These are phyloP conservation scores for Oleoguttula mirabilis DNA, from an alignment of 495 filamentous ascomycete genomes.

Conservation along the genomic window DNA sequence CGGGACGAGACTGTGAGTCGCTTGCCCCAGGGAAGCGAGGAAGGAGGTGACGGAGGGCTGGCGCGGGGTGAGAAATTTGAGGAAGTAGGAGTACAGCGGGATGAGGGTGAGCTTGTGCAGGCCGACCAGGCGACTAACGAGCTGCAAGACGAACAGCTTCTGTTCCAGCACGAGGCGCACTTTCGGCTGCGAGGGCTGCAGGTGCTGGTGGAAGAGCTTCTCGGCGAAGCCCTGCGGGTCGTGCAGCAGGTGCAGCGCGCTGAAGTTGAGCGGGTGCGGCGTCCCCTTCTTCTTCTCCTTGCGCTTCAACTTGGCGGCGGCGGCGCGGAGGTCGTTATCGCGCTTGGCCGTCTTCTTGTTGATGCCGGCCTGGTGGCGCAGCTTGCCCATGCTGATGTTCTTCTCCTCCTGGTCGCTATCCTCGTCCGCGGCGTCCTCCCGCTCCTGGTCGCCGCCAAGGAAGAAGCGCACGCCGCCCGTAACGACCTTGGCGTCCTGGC, in stretches of 20 bases:
- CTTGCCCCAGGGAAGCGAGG: slow-evolving; percentile 82
- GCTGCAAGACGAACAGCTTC: slow-evolving; percentile 74
- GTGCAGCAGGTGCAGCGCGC: slow-evolving; percentile 88
- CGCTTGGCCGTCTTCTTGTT: slow-evolving; percentile 96
- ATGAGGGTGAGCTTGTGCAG: slow-evolving; percentile 83
- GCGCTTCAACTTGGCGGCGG: slow-evolving; percentile 59
- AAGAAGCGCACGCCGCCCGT: slow-evolving; percentile 84
- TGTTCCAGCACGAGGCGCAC: slow-evolving; percentile 64
- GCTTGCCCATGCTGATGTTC: slow-evolving; percentile 60
- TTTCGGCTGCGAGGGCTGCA: slow-evolving; percentile 75
- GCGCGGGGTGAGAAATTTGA: slow-evolving; percentile 74
- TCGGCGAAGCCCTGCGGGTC: slow-evolving; percentile 96
- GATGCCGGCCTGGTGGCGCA: slow-evolving; percentile 75
- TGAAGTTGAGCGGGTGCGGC: slow-evolving; percentile 86
- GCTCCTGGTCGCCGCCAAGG: slow-evolving; percentile 85
- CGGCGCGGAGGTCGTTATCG: slow-evolving; percentile 62
- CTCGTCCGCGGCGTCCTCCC: slow-evolving; percentile 84
- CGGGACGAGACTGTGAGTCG: slow-evolving; percentile 79
- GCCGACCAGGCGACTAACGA: slow-evolving; percentile 82
- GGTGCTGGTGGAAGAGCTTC: slow-evolving; percentile 74
- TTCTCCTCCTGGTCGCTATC: slow-evolving; percentile 74
- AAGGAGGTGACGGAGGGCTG: slow-evolving; percentile 92
- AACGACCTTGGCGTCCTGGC: slow-evolving; percentile 81
- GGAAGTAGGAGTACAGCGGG: slow-evolving; percentile 73
- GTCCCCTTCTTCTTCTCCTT: slow-evolving; percentile 80